Evolutionary conservation across 805 yeast species (phyloP).

Genomic region (Starmerella potacharoeniae): DNA sequence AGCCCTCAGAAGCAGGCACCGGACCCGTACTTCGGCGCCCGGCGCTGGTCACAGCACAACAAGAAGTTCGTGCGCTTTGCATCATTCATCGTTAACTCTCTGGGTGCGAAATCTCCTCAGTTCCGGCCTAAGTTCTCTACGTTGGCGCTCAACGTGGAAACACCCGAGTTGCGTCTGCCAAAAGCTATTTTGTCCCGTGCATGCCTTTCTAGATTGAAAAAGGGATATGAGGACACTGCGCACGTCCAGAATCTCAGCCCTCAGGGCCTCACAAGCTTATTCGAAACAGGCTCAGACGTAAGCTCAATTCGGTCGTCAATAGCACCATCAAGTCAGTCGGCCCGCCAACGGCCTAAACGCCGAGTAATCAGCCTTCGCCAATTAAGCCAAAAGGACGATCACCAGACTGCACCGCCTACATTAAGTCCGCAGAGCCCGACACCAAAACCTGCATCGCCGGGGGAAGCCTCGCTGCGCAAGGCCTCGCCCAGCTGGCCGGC

Average conservation of each 20-base stretch:
- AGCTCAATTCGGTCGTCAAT: neutral
- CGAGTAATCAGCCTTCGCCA: constrained; percentile 17
- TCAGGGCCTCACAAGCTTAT: neutral
- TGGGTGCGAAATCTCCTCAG: constrained; percentile 4
- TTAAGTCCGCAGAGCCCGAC: neutral
- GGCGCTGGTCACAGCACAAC: constrained; percentile 21
- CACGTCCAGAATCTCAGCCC: neutral
- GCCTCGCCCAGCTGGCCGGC: no score
- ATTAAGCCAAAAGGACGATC: neutral
- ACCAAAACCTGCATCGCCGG: neutral
- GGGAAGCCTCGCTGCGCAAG: neutral
- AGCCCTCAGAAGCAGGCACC: constrained; percentile 18
- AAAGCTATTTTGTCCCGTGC: constrained; percentile 8
- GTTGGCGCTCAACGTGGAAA: constrained; percentile 12
- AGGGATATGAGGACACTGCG: neutral
- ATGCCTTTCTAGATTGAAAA: neutral
- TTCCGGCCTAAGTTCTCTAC: constrained; percentile 10
- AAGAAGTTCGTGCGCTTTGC: constrained; percentile 6
- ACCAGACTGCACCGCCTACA: neutral
- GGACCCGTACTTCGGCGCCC: constrained; percentile 22
- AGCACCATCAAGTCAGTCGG: neutral
- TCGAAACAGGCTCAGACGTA: neutral
- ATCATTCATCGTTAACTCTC: neutral
- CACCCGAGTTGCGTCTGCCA: constrained; percentile 9
- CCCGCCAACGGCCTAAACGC: constrained; percentile 7